Evolutionary conservation across 352 stramenopile genomes (phyloP).

Genomic region (Blastocystis sp.): DNA sequence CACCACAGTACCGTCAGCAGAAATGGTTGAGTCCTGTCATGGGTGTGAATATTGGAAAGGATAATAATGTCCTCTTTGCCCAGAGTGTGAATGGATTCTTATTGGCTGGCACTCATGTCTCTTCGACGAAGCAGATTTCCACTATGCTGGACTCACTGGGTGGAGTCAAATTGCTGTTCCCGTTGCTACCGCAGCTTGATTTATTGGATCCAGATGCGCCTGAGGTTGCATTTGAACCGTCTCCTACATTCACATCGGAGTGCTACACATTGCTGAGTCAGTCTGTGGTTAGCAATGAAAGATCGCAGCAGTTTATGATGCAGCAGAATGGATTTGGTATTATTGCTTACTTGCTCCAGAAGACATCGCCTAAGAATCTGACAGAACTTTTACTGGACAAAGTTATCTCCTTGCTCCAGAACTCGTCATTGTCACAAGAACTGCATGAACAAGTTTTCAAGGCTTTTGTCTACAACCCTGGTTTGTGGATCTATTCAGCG

Average conservation of each 20-base stretch:
- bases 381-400: background rate
- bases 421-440: background rate
- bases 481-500: conserved; percentile 1
- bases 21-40: background rate
- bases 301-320: conserved; percentile 9
- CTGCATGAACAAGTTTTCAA: conserved; percentile 33
- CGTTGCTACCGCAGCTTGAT: conserved; percentile 37
- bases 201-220: background rate
- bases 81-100: background rate
- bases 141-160: conserved; percentile 35
- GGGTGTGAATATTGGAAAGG: background rate
- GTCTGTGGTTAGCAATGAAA: background rate
- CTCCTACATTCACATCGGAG: background rate
- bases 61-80: background rate
- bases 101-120: background rate
- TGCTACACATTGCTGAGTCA: background rate
- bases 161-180: conserved; percentile 27
- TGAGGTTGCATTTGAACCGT: background rate
- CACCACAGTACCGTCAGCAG: background rate
- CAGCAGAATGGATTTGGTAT: conserved; percentile 35
- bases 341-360: conserved; percentile 35
- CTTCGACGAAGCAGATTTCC: conserved; percentile 34
- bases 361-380: background rate
- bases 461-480: background rate
- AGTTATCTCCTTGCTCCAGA: background rate